Conservation (phyloP, 805 yeast genomes). For the Grigorovia transvaalensis region DNA sequence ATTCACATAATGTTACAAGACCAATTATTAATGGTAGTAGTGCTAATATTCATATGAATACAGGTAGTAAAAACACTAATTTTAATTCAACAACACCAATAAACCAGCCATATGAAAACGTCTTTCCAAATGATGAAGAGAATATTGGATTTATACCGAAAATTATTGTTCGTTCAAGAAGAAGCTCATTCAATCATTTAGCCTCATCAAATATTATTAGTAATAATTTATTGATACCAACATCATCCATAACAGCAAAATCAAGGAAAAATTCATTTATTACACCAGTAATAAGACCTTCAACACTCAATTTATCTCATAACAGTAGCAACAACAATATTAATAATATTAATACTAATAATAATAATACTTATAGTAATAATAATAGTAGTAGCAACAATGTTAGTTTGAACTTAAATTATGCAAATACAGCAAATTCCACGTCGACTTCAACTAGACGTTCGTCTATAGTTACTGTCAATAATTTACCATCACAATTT, state of each 20-base stretch:
- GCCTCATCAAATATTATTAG: background rate
- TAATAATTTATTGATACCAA: background rate
- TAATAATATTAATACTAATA: constrained; percentile 4
- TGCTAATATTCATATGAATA: background rate
- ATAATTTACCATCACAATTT: constrained; percentile 11
- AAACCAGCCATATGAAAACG: background rate
- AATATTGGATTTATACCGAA: constrained; percentile 29
- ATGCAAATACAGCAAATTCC: constrained; percentile 2
- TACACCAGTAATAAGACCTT: constrained; percentile 19
- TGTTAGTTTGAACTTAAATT: no score
- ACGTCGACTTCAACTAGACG: constrained; percentile 21
- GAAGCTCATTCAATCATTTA: constrained; percentile 19
- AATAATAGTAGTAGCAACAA: background rate
- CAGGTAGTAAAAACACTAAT: background rate
- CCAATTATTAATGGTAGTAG: constrained; percentile 5
- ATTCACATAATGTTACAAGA: constrained; percentile 20
- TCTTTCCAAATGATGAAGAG: constrained; percentile 17
- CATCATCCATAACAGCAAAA: constrained; percentile 18
- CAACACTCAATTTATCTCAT: constrained; percentile 21
- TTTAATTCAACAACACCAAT: background rate
- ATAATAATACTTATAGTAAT: background rate
- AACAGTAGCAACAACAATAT: constrained; percentile 4
- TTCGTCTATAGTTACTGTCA: constrained; percentile 19
- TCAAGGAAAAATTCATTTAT: constrained; percentile 27
- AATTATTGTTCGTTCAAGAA: constrained; percentile 27